phyloP scores from a whole-genome alignment of 2,329 filamentous ascomycete genomes.

The Geoglossum cookeanum region DNA sequence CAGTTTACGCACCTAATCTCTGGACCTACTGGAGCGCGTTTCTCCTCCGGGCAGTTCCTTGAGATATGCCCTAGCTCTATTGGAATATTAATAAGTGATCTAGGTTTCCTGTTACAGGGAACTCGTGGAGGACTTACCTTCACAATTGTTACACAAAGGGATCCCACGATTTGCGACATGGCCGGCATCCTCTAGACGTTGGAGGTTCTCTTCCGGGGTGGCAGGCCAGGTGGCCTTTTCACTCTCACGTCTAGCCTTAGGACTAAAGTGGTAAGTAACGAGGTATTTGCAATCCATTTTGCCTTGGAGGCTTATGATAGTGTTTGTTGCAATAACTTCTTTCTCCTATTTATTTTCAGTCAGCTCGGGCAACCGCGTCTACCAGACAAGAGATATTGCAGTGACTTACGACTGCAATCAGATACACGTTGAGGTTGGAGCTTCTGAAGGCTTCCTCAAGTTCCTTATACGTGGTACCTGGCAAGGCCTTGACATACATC shows the following conservation, averaged over 20 bases:
- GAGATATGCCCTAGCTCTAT: conserved; percentile 29
- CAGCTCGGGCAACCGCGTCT: not conserved
- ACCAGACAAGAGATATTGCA: too few relatives aligned
- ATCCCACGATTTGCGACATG: conserved; percentile 29
- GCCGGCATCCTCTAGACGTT: conserved; percentile 31
- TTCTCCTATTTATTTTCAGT: conserved; percentile 14
- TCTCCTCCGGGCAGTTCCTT: conserved; percentile 30
- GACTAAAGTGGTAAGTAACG: conserved; percentile 28
- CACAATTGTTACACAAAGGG: conserved; percentile 31
- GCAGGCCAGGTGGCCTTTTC: conserved; percentile 30
- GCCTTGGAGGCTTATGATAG: conserved; percentile 33
- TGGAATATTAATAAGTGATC: not conserved
- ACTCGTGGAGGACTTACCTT: conserved; percentile 15
- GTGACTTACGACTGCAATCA: conserved; percentile 29
- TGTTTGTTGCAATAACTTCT: conserved; percentile 24
- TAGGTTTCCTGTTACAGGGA: not conserved
- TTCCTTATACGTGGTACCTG: conserved; percentile 25
- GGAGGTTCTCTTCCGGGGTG: conserved; percentile 29
- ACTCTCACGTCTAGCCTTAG: conserved; percentile 27
- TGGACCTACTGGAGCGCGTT: conserved; percentile 19
- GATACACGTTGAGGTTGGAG: conserved; percentile 26
- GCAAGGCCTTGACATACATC: conserved; percentile 30
- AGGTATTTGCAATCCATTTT: conserved; percentile 30
- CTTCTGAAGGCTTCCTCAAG: conserved; percentile 32
- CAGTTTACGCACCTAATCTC: conserved; percentile 33